Percentiles rank a stretch among this genome's conserved stretches.
phyloP scores from a whole-genome alignment of 306 rosid genomes.

The Ormosia emarginata region DNA sequence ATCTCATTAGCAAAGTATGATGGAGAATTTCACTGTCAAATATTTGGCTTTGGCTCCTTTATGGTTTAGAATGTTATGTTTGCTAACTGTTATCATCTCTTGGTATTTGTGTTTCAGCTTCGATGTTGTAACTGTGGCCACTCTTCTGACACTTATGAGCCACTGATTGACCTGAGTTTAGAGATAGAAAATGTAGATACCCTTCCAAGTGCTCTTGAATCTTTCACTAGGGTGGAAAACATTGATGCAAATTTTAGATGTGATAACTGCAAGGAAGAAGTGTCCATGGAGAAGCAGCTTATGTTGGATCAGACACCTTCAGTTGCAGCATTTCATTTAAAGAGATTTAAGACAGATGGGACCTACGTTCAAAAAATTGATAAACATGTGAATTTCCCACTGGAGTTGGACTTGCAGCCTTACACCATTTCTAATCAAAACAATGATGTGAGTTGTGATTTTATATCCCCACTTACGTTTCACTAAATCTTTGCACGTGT shows the following conservation, averaged over 20 bases:
- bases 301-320: conserved; percentile 64
- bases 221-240: conserved; percentile 76
- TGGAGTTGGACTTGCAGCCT: conserved; percentile 81
- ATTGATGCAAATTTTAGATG: conserved; percentile 68
- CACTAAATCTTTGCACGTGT: background rate
- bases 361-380: conserved; percentile 63
- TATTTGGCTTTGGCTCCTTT: background rate
- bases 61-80: background rate
- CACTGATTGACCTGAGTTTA: conserved; percentile 78
- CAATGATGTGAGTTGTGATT: conserved; percentile 46
- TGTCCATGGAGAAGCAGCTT: conserved; percentile 70
- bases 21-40: background rate
- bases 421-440: conserved; percentile 37
- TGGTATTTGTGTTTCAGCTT: conserved; percentile 54
- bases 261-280: conserved; percentile 70
- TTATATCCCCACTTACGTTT: background rate
- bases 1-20: conserved; percentile 71
- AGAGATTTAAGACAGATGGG: conserved; percentile 78
- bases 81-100: background rate
- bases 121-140: conserved; percentile 69
- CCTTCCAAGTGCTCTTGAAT: conserved; percentile 65
- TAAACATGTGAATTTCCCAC: conserved; percentile 67
- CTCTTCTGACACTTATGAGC: conserved; percentile 67
- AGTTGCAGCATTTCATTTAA: conserved; percentile 75
- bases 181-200: conserved; percentile 71